Evolutionary conservation across 2,329 filamentous ascomycete species (phyloP).

Genomic region (Fusarium aywerte): DNA sequence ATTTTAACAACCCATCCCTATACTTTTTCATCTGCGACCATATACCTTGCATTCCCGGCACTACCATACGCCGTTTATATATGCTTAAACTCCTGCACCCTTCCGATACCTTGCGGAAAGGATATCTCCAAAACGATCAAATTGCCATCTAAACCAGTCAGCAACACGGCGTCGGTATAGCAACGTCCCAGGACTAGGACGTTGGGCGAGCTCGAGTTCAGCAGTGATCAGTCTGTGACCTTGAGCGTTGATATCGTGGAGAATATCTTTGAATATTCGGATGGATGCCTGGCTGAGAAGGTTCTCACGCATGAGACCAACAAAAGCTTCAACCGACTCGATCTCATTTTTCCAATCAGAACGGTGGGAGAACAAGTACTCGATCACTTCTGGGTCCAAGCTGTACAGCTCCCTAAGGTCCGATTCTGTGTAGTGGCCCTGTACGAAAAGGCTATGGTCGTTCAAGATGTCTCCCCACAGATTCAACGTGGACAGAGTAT

Average conservation of each 20-base stretch:
- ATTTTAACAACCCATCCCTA: too few species aligned
- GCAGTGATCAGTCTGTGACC: background rate
- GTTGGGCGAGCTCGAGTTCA: background rate
- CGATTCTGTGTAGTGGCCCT: background rate
- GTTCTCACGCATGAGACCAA: background rate
- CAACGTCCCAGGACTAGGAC: too few species aligned
- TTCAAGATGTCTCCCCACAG: constrained; percentile 34
- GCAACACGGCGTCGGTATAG: too few species aligned
- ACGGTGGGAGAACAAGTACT: background rate
- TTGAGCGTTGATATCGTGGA: background rate
- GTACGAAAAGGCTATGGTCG: constrained; percentile 7
- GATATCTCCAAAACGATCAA: background rate
- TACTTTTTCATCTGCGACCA: too few species aligned
- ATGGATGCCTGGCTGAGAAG: background rate
- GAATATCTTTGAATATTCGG: background rate
- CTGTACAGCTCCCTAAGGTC: background rate
- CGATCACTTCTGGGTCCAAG: background rate
- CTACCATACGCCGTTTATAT: too few species aligned
- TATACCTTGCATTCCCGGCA: too few species aligned
- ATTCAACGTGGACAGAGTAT: background rate
- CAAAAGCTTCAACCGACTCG: background rate
- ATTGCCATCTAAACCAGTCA: background rate
- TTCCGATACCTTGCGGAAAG: too few species aligned
- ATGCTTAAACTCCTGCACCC: too few species aligned
- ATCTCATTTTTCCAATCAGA: background rate